Conservation (phyloP, 2,329 filamentous ascomycete genomes). For the Fonsecaea monophora region DNA sequence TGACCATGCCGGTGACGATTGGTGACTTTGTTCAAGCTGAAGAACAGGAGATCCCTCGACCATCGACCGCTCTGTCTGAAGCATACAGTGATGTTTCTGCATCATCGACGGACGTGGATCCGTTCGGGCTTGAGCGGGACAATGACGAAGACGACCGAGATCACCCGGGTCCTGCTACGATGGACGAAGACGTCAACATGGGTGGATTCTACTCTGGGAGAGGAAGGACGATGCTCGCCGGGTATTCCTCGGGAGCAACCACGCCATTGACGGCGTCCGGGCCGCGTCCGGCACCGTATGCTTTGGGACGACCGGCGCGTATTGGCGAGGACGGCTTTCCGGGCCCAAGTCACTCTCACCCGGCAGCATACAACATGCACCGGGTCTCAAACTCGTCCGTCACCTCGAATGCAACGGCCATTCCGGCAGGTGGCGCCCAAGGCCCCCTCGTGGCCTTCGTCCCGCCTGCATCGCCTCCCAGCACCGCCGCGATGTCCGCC, state of each 20-base stretch:
- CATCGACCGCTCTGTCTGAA: constrained; percentile 37
- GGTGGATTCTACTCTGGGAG: constrained; percentile 34
- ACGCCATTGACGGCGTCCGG: constrained; percentile 30
- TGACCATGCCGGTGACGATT: constrained; percentile 40
- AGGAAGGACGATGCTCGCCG: constrained; percentile 36
- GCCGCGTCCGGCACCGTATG: constrained; percentile 30
- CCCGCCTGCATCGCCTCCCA: constrained; percentile 49
- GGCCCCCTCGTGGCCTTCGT: constrained; percentile 44
- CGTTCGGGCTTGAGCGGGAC: constrained; percentile 37
- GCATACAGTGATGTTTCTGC: constrained; percentile 38
- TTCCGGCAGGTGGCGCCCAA: constrained; percentile 9
- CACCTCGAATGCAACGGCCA: constrained; percentile 23
- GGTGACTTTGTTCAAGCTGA: constrained; percentile 35
- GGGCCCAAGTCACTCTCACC: constrained; percentile 24
- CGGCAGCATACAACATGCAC: constrained; percentile 12
- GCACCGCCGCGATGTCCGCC: constrained; percentile 48
- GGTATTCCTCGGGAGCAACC: constrained; percentile 19
- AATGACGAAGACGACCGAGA: constrained; percentile 32
- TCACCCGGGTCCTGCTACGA: constrained; percentile 34
- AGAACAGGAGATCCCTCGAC: constrained; percentile 34
- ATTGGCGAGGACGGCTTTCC: constrained; percentile 33
- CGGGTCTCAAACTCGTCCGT: constrained; percentile 17
- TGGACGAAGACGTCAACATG: constrained; percentile 35
- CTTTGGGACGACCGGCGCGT: constrained; percentile 24
- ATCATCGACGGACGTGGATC: constrained; percentile 39